Evolutionary conservation across 306 rosid genomes (phyloP).

Genomic region (Abrus pulchellus): DNA sequence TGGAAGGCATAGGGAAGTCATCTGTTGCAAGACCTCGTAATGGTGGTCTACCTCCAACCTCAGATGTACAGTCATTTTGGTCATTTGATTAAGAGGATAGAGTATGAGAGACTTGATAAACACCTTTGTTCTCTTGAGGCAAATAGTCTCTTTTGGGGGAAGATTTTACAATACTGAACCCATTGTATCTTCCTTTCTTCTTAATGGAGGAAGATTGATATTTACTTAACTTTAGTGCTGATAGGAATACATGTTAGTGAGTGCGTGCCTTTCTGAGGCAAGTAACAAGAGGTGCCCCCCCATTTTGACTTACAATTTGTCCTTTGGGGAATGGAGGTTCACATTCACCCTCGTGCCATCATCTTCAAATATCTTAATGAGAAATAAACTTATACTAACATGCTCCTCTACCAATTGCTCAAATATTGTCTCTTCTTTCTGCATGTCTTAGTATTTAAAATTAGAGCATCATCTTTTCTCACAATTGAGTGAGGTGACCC

Average conservation of each 20-base stretch:
- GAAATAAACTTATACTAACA: slow-evolving; percentile 40
- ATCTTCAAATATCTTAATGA: slow-evolving; percentile 42
- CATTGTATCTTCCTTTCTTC: slow-evolving; percentile 86
- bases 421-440: slow-evolving; percentile 25
- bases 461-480: slow-evolving; percentile 31
- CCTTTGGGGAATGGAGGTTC: slow-evolving; percentile 46
- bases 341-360: slow-evolving; percentile 43
- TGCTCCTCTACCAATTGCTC: not conserved
- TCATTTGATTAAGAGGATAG: slow-evolving; percentile 68
- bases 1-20: slow-evolving; percentile 66
- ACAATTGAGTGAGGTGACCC: slow-evolving; percentile 20
- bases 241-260: slow-evolving; percentile 64
- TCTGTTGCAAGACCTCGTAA: slow-evolving; percentile 62
- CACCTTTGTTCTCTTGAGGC: slow-evolving; percentile 69
- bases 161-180: slow-evolving; percentile 69
- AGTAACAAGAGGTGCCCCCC: slow-evolving; percentile 47
- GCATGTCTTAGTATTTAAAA: slow-evolving; percentile 10
- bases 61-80: slow-evolving; percentile 95
- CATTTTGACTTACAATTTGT: slow-evolving; percentile 41
- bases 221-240: slow-evolving; percentile 62
- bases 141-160: slow-evolving; percentile 63
- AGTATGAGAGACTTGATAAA: slow-evolving; percentile 55
- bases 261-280: slow-evolving; percentile 50
- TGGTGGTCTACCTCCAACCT: slow-evolving; percentile 67
- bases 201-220: slow-evolving; percentile 66